A percentile compares a stretch with the other conserved stretches of the same genome.
Evolutionary conservation across 2,329 filamentous ascomycete genomes (phyloP).

Genomic region (Fusarium floridanum): DNA sequence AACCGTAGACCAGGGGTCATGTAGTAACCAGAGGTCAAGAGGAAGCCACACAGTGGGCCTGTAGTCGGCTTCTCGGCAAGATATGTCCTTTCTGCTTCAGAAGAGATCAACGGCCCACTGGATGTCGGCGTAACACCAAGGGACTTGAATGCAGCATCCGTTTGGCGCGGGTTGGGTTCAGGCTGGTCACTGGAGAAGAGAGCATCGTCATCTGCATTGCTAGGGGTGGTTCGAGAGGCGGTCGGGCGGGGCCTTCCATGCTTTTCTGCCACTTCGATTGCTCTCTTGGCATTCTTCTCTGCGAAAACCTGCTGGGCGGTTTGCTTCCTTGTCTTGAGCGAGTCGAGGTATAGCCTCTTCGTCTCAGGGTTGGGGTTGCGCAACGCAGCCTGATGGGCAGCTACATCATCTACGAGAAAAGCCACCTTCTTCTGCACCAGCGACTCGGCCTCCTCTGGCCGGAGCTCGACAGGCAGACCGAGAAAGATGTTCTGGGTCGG

Average conservation of each 20-base stretch:
- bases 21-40: conserved; percentile 85
- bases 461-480: conserved; percentile 87
- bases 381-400: conserved; percentile 76
- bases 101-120: conserved; percentile 48
- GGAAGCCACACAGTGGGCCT: conserved; percentile 78
- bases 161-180: conserved; percentile 22
- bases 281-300: conserved; percentile 55
- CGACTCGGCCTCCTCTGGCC: conserved; percentile 88
- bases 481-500: conserved; percentile 96
- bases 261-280: conserved; percentile 46
- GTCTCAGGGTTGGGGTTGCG: conserved; percentile 67
- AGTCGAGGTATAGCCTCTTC: conserved; percentile 73
- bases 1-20: conserved; percentile 94
- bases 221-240: conserved; percentile 3
- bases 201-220: conserved; percentile 26
- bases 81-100: conserved; percentile 23
- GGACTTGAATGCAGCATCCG: conserved; percentile 33
- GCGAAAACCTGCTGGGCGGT: conserved; percentile 56
- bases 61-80: conserved; percentile 30
- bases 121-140: conserved; percentile 54
- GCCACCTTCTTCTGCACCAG: conserved; percentile 83
- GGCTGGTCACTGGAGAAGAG: conserved; percentile 37
- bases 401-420: conserved; percentile 83
- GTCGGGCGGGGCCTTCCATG: conserved; percentile 22
- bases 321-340: conserved; percentile 60